Evolutionary conservation across 345 rosid species (phyloP).

Genomic region (Firmiana major): DNA sequence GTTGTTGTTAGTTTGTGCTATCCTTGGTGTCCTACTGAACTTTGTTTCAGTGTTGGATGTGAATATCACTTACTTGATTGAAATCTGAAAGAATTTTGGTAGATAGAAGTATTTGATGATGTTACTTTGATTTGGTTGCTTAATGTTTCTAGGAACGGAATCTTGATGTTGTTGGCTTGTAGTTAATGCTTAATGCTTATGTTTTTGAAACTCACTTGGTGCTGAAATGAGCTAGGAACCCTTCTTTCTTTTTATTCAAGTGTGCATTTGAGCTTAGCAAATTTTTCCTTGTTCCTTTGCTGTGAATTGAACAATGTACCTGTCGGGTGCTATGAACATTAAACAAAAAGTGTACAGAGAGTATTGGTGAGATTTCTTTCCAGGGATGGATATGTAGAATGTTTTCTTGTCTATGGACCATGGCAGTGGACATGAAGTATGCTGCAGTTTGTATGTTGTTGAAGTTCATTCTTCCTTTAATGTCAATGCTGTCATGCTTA

Average conservation of each 20-base stretch:
- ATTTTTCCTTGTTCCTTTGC: not conserved
- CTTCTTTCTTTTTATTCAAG: not conserved
- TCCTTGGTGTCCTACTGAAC: conserved; percentile 4
- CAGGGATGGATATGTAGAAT: not conserved
- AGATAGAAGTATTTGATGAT: not conserved
- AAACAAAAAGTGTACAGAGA: not conserved
- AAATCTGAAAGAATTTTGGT: not conserved
- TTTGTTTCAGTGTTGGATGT: not conserved
- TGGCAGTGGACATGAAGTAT: not conserved
- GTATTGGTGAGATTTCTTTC: conserved; percentile 5
- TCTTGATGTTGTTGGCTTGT: not conserved
- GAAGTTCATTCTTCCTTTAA: conserved; percentile 3
- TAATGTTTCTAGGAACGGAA: not conserved
- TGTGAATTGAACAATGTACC: not conserved
- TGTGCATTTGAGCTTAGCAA: not conserved
- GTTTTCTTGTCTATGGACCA: not conserved
- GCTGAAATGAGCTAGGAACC: not conserved
- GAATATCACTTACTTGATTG: conserved; percentile 6
- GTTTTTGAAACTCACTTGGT: not conserved
- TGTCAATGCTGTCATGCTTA: not conserved
- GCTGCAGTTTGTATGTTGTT: not conserved
- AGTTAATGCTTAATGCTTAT: not conserved
- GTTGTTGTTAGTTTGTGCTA: not conserved
- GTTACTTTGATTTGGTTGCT: not conserved
- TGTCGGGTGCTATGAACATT: not conserved